Evolutionary conservation across 1,284 basidiomycete species (phyloP), one percentile per base, ranked within the genome.

Genomic region (Puccinia horiana): DNA sequence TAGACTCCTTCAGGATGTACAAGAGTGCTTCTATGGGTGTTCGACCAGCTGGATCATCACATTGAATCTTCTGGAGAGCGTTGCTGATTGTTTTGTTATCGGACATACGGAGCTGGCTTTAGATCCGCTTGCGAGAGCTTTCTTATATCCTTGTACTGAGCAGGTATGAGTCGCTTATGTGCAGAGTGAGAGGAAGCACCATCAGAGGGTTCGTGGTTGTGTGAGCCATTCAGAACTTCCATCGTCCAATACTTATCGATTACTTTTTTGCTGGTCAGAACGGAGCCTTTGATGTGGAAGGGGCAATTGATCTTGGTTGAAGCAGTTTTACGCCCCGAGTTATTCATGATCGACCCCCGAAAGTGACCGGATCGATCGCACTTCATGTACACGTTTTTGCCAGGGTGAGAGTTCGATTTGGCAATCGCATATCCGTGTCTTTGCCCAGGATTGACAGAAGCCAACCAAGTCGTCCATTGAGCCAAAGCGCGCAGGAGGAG

Each of bases 1-100:
- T 69, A 6, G 32, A 35, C 35, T 69, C 65, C 35, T 70, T 70
- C 32, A 70, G 67, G 32, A 70, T 70, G n/a, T 40, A 12, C 37
- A 69, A 35, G 35, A 69, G 65, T 29, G 29, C 29, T 69, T 70
- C 67, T 14, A 40, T 26, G 42, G 37, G 40, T 12, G n/a, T 63
- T n/a, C 26, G 5, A 32, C 61, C 61, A 35, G 61, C 61, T 32
- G 32, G 61, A 32, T 63, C 29, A 20, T 35, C 20, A 5, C 29
- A 14, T 6, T 26, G 29, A 16, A 63, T 63, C 61, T 32, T 26
- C n/a, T 63, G 61, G 26, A 63, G 61, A 16, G 61, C 61, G 32
- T 63, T n/a, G n/a, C n/a, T n/a, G n/a, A n/a, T n/a, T 58, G 9
- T 8, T 11, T 58, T 23, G 6, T 58, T 58, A 58, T 58, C 56